Evolutionary conservation across 2,329 filamentous ascomycete species (phyloP).

Genomic region (Shiraia bambusicola): DNA sequence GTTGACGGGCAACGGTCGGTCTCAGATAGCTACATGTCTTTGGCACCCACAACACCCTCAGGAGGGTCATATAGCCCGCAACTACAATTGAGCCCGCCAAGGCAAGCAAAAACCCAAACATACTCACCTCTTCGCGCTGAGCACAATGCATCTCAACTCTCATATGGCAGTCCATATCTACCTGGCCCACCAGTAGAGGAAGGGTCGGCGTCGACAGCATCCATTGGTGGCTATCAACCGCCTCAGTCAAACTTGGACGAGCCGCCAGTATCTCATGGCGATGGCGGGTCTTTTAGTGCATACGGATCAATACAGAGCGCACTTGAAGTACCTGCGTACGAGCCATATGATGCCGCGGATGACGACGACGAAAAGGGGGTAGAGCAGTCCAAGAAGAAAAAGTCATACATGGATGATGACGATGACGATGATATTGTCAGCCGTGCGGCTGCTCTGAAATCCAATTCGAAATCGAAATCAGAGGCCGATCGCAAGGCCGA

Average conservation of each 20-base stretch:
- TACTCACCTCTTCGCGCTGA: conserved; percentile 38
- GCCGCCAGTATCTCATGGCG: background rate
- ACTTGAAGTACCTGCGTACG: conserved; percentile 43
- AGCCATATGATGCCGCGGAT: conserved; percentile 51
- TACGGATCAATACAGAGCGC: conserved; percentile 31
- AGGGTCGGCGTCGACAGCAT: conserved; percentile 21
- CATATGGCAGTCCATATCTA: conserved; percentile 35
- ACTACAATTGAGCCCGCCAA: conserved; percentile 33
- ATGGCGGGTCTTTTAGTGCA: conserved; percentile 23
- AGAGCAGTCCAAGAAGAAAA: conserved; percentile 59
- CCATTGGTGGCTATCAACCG: conserved; percentile 32
- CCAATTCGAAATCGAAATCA: conserved; percentile 55
- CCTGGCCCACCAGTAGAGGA: conserved; percentile 24
- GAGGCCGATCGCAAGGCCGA: conserved; percentile 72
- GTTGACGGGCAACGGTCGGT: conserved; percentile 26
- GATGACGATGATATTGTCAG: conserved; percentile 66
- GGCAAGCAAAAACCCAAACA: conserved; percentile 29
- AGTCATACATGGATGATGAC: conserved; percentile 79
- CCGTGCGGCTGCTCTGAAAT: conserved; percentile 54
- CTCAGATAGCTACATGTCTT: conserved; percentile 35
- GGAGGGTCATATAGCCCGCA: conserved; percentile 35
- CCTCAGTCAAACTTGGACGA: conserved; percentile 18
- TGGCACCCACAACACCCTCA: conserved; percentile 25
- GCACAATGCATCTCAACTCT: conserved; percentile 20
- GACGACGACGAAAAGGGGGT: conserved; percentile 51